phyloP scores from a whole-genome alignment of 768 basidiomycete genomes.

The Mycena olivaceomarginata region DNA sequence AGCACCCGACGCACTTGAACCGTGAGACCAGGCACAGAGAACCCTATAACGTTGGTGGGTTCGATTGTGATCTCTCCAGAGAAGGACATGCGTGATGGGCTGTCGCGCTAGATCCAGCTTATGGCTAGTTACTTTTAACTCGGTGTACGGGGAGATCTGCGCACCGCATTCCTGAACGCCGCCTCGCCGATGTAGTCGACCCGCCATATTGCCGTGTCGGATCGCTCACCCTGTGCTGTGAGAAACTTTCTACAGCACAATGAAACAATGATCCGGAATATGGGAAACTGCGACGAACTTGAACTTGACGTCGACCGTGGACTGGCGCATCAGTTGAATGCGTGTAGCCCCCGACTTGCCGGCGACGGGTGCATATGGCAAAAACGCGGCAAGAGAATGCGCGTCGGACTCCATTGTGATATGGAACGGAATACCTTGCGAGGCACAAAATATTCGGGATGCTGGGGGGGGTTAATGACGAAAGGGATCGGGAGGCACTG shows the following conservation, averaged over 20 bases:
- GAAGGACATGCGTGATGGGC: slow-evolving; percentile 75
- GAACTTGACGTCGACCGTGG: slow-evolving; percentile 78
- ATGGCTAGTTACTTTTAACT: background rate
- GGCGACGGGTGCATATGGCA: slow-evolving; percentile 73
- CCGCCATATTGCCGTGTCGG: slow-evolving; percentile 84
- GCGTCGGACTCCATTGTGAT: slow-evolving; percentile 75
- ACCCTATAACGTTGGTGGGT: slow-evolving; percentile 72
- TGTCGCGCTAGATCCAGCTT: slow-evolving; percentile 69
- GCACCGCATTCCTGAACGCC: slow-evolving; percentile 72
- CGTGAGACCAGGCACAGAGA: slow-evolving; percentile 78
- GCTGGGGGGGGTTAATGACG: slow-evolving; percentile 60
- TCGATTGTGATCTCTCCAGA: slow-evolving; percentile 75
- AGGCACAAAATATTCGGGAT: slow-evolving; percentile 74
- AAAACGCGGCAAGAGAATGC: slow-evolving; percentile 74
- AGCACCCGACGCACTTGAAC: slow-evolving; percentile 69
- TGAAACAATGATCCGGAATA: background rate
- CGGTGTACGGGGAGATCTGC: slow-evolving; percentile 23
- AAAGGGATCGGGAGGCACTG: slow-evolving; percentile 26
- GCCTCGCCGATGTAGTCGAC: slow-evolving; percentile 79
- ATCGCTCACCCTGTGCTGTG: slow-evolving; percentile 58
- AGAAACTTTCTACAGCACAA: slow-evolving; percentile 62
- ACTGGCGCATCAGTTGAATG: slow-evolving; percentile 80
- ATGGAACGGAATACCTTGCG: slow-evolving; percentile 80
- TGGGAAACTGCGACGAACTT: slow-evolving; percentile 10
- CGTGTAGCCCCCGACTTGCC: slow-evolving; percentile 63